Percentiles rank a stretch among this genome's conserved stretches.
phyloP scores from a whole-genome alignment of 805 yeast genomes.

The Metschnikowia hibisci region DNA sequence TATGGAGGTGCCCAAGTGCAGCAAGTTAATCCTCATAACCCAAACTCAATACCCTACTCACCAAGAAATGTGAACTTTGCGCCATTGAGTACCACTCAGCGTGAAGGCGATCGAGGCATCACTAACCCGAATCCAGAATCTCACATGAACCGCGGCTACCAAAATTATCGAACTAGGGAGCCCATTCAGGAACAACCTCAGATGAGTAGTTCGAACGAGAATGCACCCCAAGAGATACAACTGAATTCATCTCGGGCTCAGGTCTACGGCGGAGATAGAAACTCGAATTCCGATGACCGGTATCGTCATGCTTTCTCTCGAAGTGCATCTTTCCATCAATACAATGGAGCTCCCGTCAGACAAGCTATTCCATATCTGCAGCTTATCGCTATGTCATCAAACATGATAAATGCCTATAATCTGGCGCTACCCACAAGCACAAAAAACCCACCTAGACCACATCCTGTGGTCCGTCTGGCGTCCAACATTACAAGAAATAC shows the following conservation, averaged over 20 bases:
- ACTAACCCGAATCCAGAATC: not conserved
- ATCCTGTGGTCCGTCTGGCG: constrained; percentile 2
- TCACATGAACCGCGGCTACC: not conserved
- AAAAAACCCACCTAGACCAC: not conserved
- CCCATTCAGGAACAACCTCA: not conserved
- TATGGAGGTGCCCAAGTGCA: not conserved
- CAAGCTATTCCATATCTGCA: constrained; percentile 1
- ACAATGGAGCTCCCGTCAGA: not conserved
- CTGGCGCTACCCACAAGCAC: constrained; percentile 7
- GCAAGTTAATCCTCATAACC: not conserved
- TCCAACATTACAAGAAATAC: constrained; percentile 20
- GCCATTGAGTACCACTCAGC: not conserved
- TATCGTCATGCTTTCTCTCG: not conserved
- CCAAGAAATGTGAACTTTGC: not conserved
- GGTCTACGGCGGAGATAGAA: not conserved
- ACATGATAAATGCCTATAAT: constrained; percentile 9
- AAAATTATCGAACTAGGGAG: not conserved
- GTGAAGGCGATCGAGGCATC: not conserved
- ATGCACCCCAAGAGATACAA: not conserved
- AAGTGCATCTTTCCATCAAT: not conserved
- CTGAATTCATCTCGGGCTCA: not conserved
- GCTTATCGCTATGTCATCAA: constrained; percentile 4
- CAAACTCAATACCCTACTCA: not conserved
- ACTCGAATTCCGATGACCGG: not conserved
- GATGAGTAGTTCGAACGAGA: not conserved